A percentile compares a stretch with the other conserved stretches of the same genome.
Evolutionary conservation across 192 early-diverging fungal genomes (phyloP).

Genomic region (Diversispora eburnea): DNA sequence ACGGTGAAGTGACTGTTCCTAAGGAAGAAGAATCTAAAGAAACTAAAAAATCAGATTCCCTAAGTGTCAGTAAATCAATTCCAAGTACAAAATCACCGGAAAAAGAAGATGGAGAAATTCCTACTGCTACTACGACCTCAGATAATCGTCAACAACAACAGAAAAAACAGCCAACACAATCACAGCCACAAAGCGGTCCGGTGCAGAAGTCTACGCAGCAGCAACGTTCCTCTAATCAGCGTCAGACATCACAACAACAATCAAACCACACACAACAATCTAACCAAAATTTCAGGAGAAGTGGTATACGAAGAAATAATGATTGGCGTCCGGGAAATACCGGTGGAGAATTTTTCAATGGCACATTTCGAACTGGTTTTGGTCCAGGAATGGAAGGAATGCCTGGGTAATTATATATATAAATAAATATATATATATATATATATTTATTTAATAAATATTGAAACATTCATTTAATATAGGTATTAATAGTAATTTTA

Average conservation of each 20-base stretch:
- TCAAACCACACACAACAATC: background rate
- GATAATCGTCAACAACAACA: background rate
- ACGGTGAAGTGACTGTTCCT: background rate
- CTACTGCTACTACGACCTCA: background rate
- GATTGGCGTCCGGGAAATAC: background rate
- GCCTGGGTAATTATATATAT: slow-evolving; percentile 1
- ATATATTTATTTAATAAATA: background rate
- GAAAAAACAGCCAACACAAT: slow-evolving; percentile 2
- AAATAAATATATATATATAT: background rate
- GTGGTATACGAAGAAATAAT: slow-evolving; percentile 6
- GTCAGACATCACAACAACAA: background rate
- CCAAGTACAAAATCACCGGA: slow-evolving; percentile 10
- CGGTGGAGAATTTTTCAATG: background rate
- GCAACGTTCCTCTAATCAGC: background rate
- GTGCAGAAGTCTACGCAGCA: background rate
- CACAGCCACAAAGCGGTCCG: background rate
- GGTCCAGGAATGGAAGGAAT: slow-evolving; percentile 13
- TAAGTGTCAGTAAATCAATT: background rate
- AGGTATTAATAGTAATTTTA: background rate
- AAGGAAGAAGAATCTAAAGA: background rate
- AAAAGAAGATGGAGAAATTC: slow-evolving; percentile 15
- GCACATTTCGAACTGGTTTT: slow-evolving; percentile 6
- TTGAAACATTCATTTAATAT: background rate
- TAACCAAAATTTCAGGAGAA: slow-evolving; percentile 6
- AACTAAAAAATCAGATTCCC: background rate